Percentiles rank a stretch among this genome's conserved stretches.
Evolutionary conservation across 108 stramenopile species (phyloP).

Genomic region (Seminavis robusta): DNA sequence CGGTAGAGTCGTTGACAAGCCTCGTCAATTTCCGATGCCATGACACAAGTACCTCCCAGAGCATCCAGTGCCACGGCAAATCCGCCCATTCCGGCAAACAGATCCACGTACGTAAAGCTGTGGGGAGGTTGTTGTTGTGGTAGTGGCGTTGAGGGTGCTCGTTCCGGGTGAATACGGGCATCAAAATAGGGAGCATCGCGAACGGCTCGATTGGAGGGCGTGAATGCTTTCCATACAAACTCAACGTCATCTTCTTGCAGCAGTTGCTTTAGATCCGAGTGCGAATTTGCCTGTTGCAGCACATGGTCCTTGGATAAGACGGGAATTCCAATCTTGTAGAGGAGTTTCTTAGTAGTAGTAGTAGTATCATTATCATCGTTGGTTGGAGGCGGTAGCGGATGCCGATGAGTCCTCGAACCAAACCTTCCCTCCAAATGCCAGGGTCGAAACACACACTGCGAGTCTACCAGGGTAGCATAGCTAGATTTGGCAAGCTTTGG

Average conservation of each 20-base stretch:
- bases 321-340: slow-evolving; percentile 27
- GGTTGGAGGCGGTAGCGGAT: slow-evolving; percentile 15
- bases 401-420: slow-evolving; percentile 59
- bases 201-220: slow-evolving; percentile 5
- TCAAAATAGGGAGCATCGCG: slow-evolving; percentile 23
- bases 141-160: background rate
- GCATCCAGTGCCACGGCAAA: slow-evolving; percentile 79
- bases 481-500: slow-evolving; percentile 54
- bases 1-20: slow-evolving; percentile 51
- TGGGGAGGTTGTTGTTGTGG: background rate
- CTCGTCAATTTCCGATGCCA: slow-evolving; percentile 66
- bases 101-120: slow-evolving; percentile 69
- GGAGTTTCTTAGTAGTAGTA: background rate
- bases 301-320: slow-evolving; percentile 3
- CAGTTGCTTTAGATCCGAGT: slow-evolving; percentile 23
- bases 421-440: slow-evolving; percentile 79
- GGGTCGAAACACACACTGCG: slow-evolving; percentile 37
- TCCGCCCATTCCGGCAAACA: slow-evolving; percentile 82
- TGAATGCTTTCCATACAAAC: slow-evolving; percentile 27
- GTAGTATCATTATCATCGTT: slow-evolving; percentile 6
- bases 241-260: slow-evolving; percentile 33
- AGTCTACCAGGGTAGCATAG: slow-evolving; percentile 40
- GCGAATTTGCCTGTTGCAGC: background rate
- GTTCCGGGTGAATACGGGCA: slow-evolving; percentile 40
- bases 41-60: slow-evolving; percentile 72